phyloP scores from a whole-genome alignment of 148 eudicot genomes.

The Chenopodium berlandieri region DNA sequence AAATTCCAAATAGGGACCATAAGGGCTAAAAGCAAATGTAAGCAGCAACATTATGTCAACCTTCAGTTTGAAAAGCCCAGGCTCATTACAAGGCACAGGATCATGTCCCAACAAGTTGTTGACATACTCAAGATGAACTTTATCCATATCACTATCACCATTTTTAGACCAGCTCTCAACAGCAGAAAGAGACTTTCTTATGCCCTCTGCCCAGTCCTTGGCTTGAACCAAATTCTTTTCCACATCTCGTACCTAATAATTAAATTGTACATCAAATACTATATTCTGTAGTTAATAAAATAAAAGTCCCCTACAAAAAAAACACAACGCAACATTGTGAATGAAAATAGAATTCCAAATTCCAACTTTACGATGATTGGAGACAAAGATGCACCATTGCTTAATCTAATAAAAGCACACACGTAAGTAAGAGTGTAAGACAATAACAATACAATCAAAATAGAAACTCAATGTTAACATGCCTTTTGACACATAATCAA shows the following conservation, averaged over 20 bases:
- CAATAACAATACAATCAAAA: not conserved
- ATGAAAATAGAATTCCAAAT: not conserved
- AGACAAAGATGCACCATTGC: not conserved
- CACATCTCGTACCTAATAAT: slow-evolving; percentile 74
- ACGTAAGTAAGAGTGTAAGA: no score
- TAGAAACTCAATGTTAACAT: not conserved
- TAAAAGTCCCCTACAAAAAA: not conserved
- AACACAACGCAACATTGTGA: not conserved
- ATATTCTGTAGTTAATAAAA: not conserved
- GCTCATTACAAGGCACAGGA: slow-evolving; percentile 72
- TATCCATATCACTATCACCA: slow-evolving; percentile 36
- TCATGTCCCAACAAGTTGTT: slow-evolving; percentile 41
- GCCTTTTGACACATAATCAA: not conserved
- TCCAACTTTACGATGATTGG: not conserved
- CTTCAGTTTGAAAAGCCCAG: slow-evolving; percentile 56
- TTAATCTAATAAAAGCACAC: not conserved
- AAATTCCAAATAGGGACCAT: slow-evolving; percentile 3
- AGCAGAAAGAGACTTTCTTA: slow-evolving; percentile 49
- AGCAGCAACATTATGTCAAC: slow-evolving; percentile 30
- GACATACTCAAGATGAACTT: slow-evolving; percentile 58
- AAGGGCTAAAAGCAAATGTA: not conserved
- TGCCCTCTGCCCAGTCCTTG: slow-evolving; percentile 77
- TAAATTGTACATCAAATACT: not conserved
- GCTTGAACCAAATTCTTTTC: slow-evolving; percentile 64
- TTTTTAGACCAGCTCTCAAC: slow-evolving; percentile 47